These are phyloP conservation scores for Beauveria rudraprayagi DNA, from an alignment of 2,329 filamentous ascomycete species.

Conservation along the genomic window DNA sequence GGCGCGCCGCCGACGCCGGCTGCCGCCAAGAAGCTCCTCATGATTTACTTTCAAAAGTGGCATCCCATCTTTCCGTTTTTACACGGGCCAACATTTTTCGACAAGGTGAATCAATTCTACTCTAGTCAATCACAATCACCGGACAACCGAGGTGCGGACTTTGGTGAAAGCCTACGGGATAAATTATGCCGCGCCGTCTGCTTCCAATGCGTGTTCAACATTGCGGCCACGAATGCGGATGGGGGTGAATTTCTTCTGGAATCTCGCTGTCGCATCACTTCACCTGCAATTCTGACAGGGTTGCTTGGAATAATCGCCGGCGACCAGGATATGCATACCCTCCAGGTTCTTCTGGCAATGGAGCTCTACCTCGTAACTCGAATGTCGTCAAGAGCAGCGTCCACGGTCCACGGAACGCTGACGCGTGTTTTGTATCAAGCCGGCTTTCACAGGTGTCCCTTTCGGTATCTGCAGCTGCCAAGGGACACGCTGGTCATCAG, in stretches of 20 bases:
- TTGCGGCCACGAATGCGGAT: constrained; percentile 26
- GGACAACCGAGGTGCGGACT: too few species aligned
- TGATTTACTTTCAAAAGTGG: constrained; percentile 42
- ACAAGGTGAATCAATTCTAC: constrained; percentile 36
- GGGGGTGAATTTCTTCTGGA: constrained; percentile 22
- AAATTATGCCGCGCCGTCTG: constrained; percentile 28
- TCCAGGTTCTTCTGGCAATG: constrained; percentile 40
- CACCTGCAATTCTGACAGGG: constrained; percentile 28
- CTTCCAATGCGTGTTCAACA: constrained; percentile 43
- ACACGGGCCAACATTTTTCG: constrained; percentile 40
- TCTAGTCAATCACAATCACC: not conserved
- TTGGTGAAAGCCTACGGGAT: constrained; percentile 12
- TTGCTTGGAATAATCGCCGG: constrained; percentile 30
- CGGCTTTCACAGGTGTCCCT: constrained; percentile 43
- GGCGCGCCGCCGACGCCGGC: constrained; percentile 21
- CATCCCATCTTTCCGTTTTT: constrained; percentile 45
- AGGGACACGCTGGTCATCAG: constrained; percentile 23
- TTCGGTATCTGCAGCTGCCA: constrained; percentile 38
- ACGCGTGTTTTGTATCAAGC: constrained; percentile 39
- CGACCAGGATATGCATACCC: constrained; percentile 35
- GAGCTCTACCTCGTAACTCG: constrained; percentile 40
- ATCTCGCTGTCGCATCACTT: constrained; percentile 27
- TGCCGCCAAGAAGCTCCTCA: constrained; percentile 33
- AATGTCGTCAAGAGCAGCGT: constrained; percentile 41
- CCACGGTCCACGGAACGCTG: constrained; percentile 38